Percentiles rank a stretch among this genome's conserved stretches.
These are phyloP conservation scores for Alternaria sp. DNA, from an alignment of 2,329 filamentous ascomycete genomes.

Conservation along the genomic window DNA sequence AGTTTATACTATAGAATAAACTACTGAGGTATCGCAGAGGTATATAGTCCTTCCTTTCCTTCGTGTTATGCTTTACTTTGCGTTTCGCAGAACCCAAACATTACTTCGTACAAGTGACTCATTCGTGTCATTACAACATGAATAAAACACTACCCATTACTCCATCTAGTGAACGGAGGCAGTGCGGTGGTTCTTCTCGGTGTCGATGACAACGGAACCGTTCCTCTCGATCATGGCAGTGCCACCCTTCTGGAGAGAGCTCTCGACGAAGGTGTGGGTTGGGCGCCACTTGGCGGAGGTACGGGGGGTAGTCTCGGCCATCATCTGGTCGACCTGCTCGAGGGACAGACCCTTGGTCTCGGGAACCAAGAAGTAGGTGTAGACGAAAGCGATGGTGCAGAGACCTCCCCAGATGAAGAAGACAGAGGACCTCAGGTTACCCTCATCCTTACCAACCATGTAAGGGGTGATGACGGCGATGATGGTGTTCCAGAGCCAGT, in stretches of 20 bases:
- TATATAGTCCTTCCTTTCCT: neutral
- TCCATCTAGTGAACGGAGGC: conserved; percentile 4
- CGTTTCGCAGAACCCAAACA: neutral
- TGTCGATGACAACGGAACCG: conserved; percentile 1
- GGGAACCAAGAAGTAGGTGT: conserved; percentile 77
- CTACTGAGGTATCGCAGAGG: neutral
- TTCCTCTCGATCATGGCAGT: conserved; percentile 2
- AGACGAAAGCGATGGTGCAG: conserved; percentile 63
- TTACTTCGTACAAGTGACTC: conserved; percentile 4
- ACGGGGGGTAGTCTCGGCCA: conserved; percentile 80
- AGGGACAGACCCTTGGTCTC: conserved; percentile 79
- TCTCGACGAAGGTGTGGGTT: conserved; percentile 3
- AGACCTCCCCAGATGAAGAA: conserved; percentile 55
- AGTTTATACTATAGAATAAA: conserved; percentile 5
- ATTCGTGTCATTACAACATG: conserved; percentile 1
- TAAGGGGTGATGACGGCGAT: conserved; percentile 68
- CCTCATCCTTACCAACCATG: conserved; percentile 70
- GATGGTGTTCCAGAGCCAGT: conserved; percentile 69
- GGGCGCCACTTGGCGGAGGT: conserved; percentile 72
- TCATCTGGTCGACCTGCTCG: conserved; percentile 83
- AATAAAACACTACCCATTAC: neutral
- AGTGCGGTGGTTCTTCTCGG: conserved; percentile 5
- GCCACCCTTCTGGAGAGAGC: conserved; percentile 3
- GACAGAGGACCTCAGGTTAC: conserved; percentile 65
- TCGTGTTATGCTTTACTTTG: neutral